These are phyloP conservation scores for Trichoderma endophyticum DNA, from an alignment of 2,329 filamentous ascomycete genomes.

Conservation along the genomic window DNA sequence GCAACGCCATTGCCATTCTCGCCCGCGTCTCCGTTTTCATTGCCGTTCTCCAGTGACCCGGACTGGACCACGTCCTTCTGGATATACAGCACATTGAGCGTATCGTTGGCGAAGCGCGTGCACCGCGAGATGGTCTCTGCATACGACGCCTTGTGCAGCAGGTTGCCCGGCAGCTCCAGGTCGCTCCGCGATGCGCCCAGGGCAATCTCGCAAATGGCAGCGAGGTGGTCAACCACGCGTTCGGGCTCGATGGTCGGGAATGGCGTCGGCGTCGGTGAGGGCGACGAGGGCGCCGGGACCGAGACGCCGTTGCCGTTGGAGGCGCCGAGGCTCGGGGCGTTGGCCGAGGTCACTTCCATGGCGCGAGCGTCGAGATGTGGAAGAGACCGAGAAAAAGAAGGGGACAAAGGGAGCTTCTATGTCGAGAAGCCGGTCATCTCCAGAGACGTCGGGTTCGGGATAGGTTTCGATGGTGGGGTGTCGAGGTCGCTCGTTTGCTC, in stretches of 20 bases:
- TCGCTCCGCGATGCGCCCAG: slow-evolving; percentile 74
- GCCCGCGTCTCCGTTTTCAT: slow-evolving; percentile 31
- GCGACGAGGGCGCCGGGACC: slow-evolving; percentile 40
- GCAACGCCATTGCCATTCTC: slow-evolving; percentile 42
- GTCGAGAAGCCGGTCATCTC: slow-evolving; percentile 30
- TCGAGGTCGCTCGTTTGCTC: neutral
- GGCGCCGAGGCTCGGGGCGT: slow-evolving; percentile 47
- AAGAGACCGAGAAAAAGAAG: slow-evolving; percentile 11
- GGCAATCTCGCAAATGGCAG: slow-evolving; percentile 67
- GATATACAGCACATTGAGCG: slow-evolving; percentile 84
- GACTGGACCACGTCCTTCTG: slow-evolving; percentile 71
- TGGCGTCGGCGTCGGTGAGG: slow-evolving; percentile 37
- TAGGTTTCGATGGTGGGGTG: slow-evolving; percentile 9
- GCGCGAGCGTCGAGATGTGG: slow-evolving; percentile 23
- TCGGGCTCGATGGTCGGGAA: slow-evolving; percentile 63
- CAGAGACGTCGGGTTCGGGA: slow-evolving; percentile 21
- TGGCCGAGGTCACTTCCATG: slow-evolving; percentile 54
- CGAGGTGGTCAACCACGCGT: slow-evolving; percentile 68
- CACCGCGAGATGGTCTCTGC: slow-evolving; percentile 83
- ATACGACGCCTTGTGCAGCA: slow-evolving; percentile 70
- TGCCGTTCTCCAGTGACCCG: slow-evolving; percentile 43
- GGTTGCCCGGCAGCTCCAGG: slow-evolving; percentile 74
- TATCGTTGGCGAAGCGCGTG: slow-evolving; percentile 82
- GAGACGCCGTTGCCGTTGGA: slow-evolving; percentile 38
- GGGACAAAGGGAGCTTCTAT: slow-evolving; percentile 20